Base-by-base conservation (phyloP, 2,329 filamentous ascomycete genomes). In the Fusarium avenaceum region DNA sequence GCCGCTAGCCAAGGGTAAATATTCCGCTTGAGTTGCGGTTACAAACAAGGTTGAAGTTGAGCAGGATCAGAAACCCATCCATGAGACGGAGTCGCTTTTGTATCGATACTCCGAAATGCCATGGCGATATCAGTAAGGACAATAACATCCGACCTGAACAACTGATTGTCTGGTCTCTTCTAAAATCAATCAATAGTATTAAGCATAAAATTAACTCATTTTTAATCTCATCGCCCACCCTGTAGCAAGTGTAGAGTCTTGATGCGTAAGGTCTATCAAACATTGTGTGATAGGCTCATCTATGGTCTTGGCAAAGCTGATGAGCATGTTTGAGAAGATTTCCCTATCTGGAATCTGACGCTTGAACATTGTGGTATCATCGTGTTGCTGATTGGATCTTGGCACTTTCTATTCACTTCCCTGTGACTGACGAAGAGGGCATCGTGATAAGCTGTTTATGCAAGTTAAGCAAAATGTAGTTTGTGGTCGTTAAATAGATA, bases 301-400 rank as follows among this genome's bases (percentile, higher is more conserved):
- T 6, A 11, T 30, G 10, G 10, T 30, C 28, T 30, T 30, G 28
- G 28, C 28, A 30, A 30, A 30, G 28, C 28, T 30, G 28, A 30
- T 54, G 53, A 61, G 57, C 57, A 61, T 32, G 44, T 61, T 61
- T 61, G 57, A 61, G 53, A 58, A 58, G 43, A 54, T 61, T 61
- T 58, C 45, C 51, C 17, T 33, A 33, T 13, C 10, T 33, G 30
- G 30, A 11, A 24, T 24, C 22, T 28, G 19, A 49, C 17, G 14
- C 28, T 35, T 26, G 13, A 20, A 15, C 10, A n/a, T 15, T 22
- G 15, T 24, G 17, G 10, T 26, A 26, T 26, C 22, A 44, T 26
- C 30, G 6, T 7, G 7, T n/a, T n/a, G 42, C n/a, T 39, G 32
- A 49, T 28, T 50, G 43, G n/a, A 28, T 39, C 43, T 30, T 48